Evolutionary conservation across 2,329 filamentous ascomycete species (phyloP), one percentile per base, ranked within the genome.

Genomic region (Penicillium fuscoglaucum): DNA sequence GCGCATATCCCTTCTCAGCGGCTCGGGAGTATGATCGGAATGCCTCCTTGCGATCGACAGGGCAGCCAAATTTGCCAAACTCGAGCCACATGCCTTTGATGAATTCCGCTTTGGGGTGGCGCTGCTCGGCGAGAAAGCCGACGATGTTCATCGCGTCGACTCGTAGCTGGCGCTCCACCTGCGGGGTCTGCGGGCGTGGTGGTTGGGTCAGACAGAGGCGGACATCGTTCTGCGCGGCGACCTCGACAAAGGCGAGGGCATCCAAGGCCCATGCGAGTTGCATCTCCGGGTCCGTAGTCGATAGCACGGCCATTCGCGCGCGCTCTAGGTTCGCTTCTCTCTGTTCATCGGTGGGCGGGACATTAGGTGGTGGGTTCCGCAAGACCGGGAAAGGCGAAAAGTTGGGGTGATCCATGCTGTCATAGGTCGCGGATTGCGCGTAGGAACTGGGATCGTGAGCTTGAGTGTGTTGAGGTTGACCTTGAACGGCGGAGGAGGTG

Each of bases 261-360:
- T 98, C 95, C 71, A 96, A 90, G 41, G 95, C 93, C 95, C 95
- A 99, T 60, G 91, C 91, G 69, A 99, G 84, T 79, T 99, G 95
- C 87, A 96, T 96, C 67, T 96, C 89, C 49, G 96, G 91, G 73
- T 99, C 93, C 70, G 96, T 96, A 47, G 92, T 96, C 71, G 92
- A 91, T 62, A 99, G 82, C 37, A 98, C 93, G 59, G 90, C 85
- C 61, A 90, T 79, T 56, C 93, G 87, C 35, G 92, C 91, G 72
- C 88, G 89, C 79, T 96, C 95, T 53, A 99, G 78, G 49, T 91
- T 92, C 31, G 89, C 87, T 75, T 97, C 95, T 76, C 96, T 93
- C 72, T 97, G 91, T 66, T 97, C 93, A 75, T 98, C 92, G 57
- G 91, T 93, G 1, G 91, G 91, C 13, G 95, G 95, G 21, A 99